Evolutionary conservation across 257 asterid species (phyloP), one percentile per base, ranked within the genome.

Genomic region (Rehmannia glutinosa): DNA sequence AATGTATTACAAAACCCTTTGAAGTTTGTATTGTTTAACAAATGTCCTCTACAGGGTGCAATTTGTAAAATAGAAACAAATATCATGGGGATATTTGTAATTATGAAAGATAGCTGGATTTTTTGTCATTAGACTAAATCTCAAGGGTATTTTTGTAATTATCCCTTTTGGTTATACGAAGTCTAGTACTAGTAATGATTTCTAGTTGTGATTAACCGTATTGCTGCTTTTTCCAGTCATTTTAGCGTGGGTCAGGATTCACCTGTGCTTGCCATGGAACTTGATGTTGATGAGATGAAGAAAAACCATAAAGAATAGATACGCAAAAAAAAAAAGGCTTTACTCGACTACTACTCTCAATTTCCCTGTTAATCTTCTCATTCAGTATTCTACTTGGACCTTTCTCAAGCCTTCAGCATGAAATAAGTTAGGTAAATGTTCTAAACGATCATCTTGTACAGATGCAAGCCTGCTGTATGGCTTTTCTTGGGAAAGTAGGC

Each of bases 211-310:
- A 25, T 65, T 27, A 10, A 68, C 25, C 19, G n/a, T 9, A 19
- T 24, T 60, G 20, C 56, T 27, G 28, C 15, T 30, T 21, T 32
- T 56, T 21, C 46, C 87, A 90, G 97, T 60, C 60, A 70, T 52
- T 61, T 69, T 30, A 77, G 97, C 66, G 28, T 73, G 19, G 51
- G 3, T 50, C 62, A 78, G 72, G 97, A 90, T 68, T 75, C 85
- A 3, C 82, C 91, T 5, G 82, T 90, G 62, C 80, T 90, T 46
- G 95, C 78, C 66, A 78, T 90, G 32, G 97, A 90, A 81, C 85
- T 87, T 55, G 97, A 90, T 54, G 89, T 90, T n/a, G 89, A 85
- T 33, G 97, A 90, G 75, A 78, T 90, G 95, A 80, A 74, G n/a
- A 83, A 84, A 61, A 83, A 73, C 76, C 89, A 87, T 75, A 90